Evolutionary conservation across 129 eudicot species (phyloP).

Genomic region (Dittrichia graveolens): DNA sequence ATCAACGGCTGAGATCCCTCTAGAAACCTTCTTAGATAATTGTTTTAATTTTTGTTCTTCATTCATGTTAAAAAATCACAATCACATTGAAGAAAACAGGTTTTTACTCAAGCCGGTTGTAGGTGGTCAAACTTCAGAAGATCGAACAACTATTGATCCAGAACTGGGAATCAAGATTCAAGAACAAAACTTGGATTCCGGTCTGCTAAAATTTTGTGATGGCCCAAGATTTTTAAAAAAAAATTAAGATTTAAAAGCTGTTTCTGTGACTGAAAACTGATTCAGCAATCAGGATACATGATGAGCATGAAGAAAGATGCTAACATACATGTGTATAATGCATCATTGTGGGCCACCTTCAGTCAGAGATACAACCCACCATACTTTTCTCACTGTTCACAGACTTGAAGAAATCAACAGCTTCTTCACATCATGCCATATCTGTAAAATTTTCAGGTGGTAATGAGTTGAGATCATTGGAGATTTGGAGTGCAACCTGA

Average conservation of each 20-base stretch:
- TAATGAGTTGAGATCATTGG: conserved; percentile 14
- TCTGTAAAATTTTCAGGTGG: conserved; percentile 17
- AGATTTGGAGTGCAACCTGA: conserved; percentile 33
- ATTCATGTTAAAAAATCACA: conserved; percentile 42
- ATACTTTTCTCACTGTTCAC: conserved; percentile 41
- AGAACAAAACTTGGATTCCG: conserved; percentile 27
- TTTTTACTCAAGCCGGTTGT: neutral
- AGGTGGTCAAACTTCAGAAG: conserved; percentile 12
- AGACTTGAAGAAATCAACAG: conserved; percentile 28
- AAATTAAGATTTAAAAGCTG: conserved; percentile 23
- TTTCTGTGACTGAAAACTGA: conserved; percentile 32
- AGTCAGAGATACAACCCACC: conserved; percentile 36
- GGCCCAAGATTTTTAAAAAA: neutral
- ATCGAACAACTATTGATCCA: neutral
- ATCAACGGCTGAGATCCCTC: conserved; percentile 46
- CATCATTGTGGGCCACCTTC: conserved; percentile 49
- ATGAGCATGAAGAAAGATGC: conserved; percentile 38
- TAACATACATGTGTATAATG: conserved; percentile 45
- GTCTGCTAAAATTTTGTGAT: conserved; percentile 35
- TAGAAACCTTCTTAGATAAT: conserved; percentile 15
- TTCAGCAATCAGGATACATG: conserved; percentile 12
- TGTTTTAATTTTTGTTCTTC: conserved; percentile 38
- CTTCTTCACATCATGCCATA: conserved; percentile 27
- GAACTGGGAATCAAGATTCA: conserved; percentile 14
- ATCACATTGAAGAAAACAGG: conserved; percentile 19